Base-by-base conservation (phyloP, 192 early-diverging fungal genomes). In the Podila epigama region DNA sequence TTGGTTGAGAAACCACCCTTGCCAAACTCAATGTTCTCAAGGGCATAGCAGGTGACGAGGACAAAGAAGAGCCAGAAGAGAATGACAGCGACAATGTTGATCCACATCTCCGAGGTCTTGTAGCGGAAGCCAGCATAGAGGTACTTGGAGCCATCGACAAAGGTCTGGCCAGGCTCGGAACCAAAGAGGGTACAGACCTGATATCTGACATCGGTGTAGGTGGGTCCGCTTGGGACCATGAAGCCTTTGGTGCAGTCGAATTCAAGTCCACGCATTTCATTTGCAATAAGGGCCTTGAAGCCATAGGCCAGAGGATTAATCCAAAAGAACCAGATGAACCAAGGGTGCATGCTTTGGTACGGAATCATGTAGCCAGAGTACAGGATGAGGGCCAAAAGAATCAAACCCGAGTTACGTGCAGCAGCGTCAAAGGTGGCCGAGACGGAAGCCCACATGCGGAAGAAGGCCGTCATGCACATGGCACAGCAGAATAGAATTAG, bases 301-400 rank as follows among this genome's bases (percentile, higher is more conserved):
- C 71, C 86, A 52, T 90, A 90, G 0, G 84, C 68, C 22, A 89
- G 61, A 12, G 90, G 89, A 58, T 90, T 89, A 42, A 91, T 86
- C 85, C 85, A 91, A 54, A 78, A 87, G 37, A 89, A 81, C 87
- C 86, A 88, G 31, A 60, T 79, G 31, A 90, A 79, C 88, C 86
- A 88, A n/a, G 87, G 84, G 28, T 87, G 81, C 87, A 91, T 90
- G 2, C 81, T 79, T 25, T 65, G 64, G 40, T 82, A 83, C 0
- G 87, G 87, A 65, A 91, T 86, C 54, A 88, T 81, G 58, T 89
- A 92, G 32, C 91, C 89, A 40, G 82, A 82, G 48, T 90, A 89
- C 3, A 88, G 51, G 51, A 85, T 75, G 44, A 83, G 63, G 8
- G 85, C 67, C 41, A 91, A 62, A 18, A 91, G 57, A 29, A 86